phyloP scores from a whole-genome alignment of 768 basidiomycete species.

The Naganishia kalamii region DNA sequence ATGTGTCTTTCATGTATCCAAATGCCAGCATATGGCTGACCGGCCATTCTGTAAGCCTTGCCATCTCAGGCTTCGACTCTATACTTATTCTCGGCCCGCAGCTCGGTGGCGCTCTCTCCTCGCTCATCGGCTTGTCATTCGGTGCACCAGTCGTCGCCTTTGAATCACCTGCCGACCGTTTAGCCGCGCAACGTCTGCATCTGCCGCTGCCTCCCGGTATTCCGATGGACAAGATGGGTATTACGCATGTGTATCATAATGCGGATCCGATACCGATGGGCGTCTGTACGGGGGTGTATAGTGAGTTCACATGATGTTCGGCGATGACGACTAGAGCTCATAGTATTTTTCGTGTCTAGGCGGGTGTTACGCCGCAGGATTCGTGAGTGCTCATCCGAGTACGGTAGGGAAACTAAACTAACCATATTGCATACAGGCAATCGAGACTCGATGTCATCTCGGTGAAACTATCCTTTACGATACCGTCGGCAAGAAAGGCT shows the following conservation, averaged over 20 bases:
- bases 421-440: slow-evolving; percentile 26
- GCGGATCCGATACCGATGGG: slow-evolving; percentile 84
- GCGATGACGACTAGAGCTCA: no score
- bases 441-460: slow-evolving; percentile 63
- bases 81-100: slow-evolving; percentile 54
- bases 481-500: slow-evolving; percentile 70
- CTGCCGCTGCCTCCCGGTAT: slow-evolving; percentile 69
- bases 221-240: slow-evolving; percentile 39
- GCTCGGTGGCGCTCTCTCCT: slow-evolving; percentile 76
- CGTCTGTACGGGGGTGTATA: slow-evolving; percentile 43
- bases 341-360: slow-evolving; percentile 47
- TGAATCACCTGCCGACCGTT: slow-evolving; percentile 78
- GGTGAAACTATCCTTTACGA: slow-evolving; percentile 79
- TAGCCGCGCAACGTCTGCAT: slow-evolving; percentile 73
- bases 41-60: slow-evolving; percentile 50
- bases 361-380: slow-evolving; percentile 73
- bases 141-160: slow-evolving; percentile 88
- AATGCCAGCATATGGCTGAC: slow-evolving; percentile 80
- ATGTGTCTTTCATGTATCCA: slow-evolving; percentile 85
- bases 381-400: slow-evolving; percentile 47
- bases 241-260: slow-evolving; percentile 86
- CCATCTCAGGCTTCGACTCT: background rate
- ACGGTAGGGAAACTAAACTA: background rate
- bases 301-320: no score
- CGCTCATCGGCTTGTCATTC: slow-evolving; percentile 79